phyloP scores from a whole-genome alignment of 1,139 yeast genomes.

The Scheffersomyces illinoinensis region DNA sequence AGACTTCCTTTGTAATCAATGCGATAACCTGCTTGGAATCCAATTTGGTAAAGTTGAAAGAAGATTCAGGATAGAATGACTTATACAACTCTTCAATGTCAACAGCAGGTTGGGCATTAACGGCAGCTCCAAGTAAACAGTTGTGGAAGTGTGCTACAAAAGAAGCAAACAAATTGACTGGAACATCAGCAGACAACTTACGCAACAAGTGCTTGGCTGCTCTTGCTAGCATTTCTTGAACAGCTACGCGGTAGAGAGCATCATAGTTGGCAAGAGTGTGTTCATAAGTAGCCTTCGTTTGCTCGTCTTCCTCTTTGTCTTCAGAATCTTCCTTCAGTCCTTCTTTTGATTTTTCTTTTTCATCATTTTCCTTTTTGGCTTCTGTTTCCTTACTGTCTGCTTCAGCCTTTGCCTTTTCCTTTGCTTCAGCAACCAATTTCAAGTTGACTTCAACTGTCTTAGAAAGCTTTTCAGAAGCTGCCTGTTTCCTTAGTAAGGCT shows the following conservation, averaged over 20 bases:
- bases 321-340: slow-evolving; percentile 17
- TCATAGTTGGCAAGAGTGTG: slow-evolving; percentile 44
- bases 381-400: slow-evolving; percentile 23
- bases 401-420: slow-evolving; percentile 24
- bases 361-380: slow-evolving; percentile 13
- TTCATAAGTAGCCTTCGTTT: slow-evolving; percentile 42
- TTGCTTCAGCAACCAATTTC: slow-evolving; percentile 18
- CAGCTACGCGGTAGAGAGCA: slow-evolving; percentile 49
- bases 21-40: slow-evolving; percentile 46
- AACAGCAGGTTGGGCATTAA: slow-evolving; percentile 45
- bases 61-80: slow-evolving; percentile 42
- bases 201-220: slow-evolving; percentile 76
- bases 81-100: slow-evolving; percentile 44
- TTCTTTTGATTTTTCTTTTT: slow-evolving; percentile 34
- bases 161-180: slow-evolving; percentile 56
- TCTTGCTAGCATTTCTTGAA: slow-evolving; percentile 78
- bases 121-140: slow-evolving; percentile 57
- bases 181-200: slow-evolving; percentile 43
- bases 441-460: slow-evolving; percentile 24
- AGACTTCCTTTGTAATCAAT: slow-evolving; percentile 53
- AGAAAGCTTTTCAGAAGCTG: slow-evolving; percentile 21
- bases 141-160: slow-evolving; percentile 75
- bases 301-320: slow-evolving; percentile 27
- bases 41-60: slow-evolving; percentile 45
- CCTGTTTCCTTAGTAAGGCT: slow-evolving; percentile 25